Evolutionary conservation across 345 rosid genomes (phyloP).

Genomic region (Populus simonii): DNA sequence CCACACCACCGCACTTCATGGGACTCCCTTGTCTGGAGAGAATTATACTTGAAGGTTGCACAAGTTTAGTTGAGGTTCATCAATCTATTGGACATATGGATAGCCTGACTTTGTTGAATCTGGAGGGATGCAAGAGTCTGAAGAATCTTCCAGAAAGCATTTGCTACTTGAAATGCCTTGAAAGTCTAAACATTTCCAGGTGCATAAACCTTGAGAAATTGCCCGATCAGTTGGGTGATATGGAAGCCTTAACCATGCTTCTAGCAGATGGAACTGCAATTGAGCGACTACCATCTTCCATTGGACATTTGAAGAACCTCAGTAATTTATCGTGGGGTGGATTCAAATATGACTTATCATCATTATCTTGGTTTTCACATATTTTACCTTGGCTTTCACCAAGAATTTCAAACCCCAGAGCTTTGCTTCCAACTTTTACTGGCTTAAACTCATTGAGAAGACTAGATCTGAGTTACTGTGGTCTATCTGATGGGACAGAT

Average conservation of each 20-base stretch:
- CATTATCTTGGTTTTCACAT: no score
- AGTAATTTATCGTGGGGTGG: no score
- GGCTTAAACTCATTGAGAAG: no score
- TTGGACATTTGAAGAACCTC: neutral
- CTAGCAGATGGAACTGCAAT: neutral
- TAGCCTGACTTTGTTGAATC: neutral
- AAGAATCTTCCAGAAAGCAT: conserved; percentile 1
- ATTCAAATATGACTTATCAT: no score
- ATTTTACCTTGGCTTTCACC: no score
- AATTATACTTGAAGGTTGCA: neutral
- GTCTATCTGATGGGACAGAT: no score
- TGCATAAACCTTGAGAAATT: neutral
- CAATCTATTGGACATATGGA: neutral
- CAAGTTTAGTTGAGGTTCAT: conserved; percentile 2
- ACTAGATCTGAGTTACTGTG: no score
- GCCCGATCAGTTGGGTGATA: neutral
- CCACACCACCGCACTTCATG: neutral
- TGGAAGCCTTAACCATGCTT: neutral
- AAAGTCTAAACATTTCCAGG: neutral
- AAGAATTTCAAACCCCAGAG: no score
- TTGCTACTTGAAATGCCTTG: neutral
- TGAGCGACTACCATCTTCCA: neutral
- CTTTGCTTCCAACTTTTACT: no score
- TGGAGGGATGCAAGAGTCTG: neutral
- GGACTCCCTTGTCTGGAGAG: neutral